These are phyloP conservation scores for Yamadazyma mexicana DNA, from an alignment of 1,139 yeast genomes.

Conservation along the genomic window DNA sequence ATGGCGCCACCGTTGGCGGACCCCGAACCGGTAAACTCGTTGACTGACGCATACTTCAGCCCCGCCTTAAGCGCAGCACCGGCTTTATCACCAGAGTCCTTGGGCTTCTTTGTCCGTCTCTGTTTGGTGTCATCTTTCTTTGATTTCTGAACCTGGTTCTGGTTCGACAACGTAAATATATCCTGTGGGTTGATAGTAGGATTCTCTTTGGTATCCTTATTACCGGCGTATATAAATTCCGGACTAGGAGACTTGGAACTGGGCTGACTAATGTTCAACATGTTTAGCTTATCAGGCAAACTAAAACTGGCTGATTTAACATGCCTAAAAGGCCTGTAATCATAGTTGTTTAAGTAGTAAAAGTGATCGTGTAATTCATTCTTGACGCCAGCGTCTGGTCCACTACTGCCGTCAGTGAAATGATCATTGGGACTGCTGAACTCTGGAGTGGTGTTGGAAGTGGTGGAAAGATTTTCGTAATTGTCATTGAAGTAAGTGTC, in stretches of 20 bases:
- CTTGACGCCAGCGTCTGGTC: no score
- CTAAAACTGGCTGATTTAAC: slow-evolving; percentile 14
- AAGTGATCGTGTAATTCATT: slow-evolving; percentile 4
- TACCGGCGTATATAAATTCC: slow-evolving; percentile 13
- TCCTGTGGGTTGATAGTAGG: slow-evolving; percentile 38
- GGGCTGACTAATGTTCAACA: slow-evolving; percentile 17
- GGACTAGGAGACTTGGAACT: slow-evolving; percentile 16
- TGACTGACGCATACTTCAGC: no score
- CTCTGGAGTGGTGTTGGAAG: slow-evolving; percentile 15
- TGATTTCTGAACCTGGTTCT: no score
- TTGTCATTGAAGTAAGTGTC: slow-evolving; percentile 1
- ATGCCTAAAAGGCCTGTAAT: slow-evolving; percentile 8
- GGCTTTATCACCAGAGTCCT: no score
- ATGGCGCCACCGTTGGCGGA: no score
- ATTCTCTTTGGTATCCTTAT: slow-evolving; percentile 16
- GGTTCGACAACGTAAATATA: slow-evolving; percentile 16
- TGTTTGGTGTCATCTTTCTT: neutral
- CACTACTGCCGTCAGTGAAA: neutral
- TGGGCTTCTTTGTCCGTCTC: neutral
- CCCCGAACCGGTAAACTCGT: no score
- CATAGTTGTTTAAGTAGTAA: slow-evolving; percentile 5
- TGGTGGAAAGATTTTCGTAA: slow-evolving; percentile 4
- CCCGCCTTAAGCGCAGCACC: no score
- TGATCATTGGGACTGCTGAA: slow-evolving; percentile 12
- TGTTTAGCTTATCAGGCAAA: slow-evolving; percentile 30